Conservation (phyloP, 345 rosid species). For the Eucalyptus paniculata region DNA sequence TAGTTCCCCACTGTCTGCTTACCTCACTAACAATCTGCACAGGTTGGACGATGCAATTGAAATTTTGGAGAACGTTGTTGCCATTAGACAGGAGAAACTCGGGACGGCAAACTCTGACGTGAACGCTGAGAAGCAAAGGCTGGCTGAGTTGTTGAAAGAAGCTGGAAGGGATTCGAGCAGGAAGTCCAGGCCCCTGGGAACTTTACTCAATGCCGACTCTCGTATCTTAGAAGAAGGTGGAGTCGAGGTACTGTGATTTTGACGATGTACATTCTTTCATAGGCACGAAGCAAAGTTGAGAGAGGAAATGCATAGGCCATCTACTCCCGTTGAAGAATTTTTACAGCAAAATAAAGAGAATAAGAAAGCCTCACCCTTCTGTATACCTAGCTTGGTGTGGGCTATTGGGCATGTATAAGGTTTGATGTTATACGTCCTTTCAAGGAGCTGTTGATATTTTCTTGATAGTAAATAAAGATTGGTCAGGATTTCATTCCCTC, state of each 20-base stretch:
- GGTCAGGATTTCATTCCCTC: not conserved
- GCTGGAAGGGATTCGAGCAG: slow-evolving; percentile 15
- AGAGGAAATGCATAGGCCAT: not conserved
- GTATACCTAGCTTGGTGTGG: not conserved
- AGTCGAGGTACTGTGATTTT: not conserved
- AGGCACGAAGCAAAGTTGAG: not conserved
- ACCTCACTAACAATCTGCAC: not conserved
- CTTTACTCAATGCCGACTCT: not conserved
- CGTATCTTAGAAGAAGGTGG: not conserved
- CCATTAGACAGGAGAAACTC: slow-evolving; percentile 22
- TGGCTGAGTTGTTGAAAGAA: slow-evolving; percentile 27
- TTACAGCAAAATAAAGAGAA: not conserved
- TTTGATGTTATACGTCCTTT: not conserved
- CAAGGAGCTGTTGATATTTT: not conserved
- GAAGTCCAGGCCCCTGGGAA: slow-evolving; percentile 4
- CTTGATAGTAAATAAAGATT: not conserved
- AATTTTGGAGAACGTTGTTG: slow-evolving; percentile 19
- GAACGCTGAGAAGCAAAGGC: slow-evolving; percentile 18
- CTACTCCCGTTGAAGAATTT: not conserved
- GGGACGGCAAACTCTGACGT: slow-evolving; percentile 29
- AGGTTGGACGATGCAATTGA: slow-evolving; percentile 31
- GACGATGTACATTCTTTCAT: not conserved
- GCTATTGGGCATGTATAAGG: not conserved
- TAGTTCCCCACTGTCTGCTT: not conserved
- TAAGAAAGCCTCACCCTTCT: not conserved